Conservation (phyloP, 1,284 basidiomycete genomes). For the Cutaneotrichosporon curvatum region DNA sequence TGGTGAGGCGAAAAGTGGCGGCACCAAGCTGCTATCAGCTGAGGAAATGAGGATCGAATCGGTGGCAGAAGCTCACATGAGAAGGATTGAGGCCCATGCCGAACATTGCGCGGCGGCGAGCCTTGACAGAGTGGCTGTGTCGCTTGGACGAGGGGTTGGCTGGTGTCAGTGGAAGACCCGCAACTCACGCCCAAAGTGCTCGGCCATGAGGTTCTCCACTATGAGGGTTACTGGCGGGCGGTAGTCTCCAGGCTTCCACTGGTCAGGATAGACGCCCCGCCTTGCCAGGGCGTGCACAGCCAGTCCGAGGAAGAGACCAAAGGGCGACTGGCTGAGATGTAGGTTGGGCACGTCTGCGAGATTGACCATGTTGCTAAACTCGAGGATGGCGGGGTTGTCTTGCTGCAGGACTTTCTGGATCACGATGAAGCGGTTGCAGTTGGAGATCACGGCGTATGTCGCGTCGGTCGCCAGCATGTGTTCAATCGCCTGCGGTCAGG, state of each 20-base stretch:
- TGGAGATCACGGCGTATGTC: slow-evolving; percentile 5
- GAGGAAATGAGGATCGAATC: no score
- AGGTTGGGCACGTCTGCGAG: neutral
- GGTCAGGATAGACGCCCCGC: neutral
- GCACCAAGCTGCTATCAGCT: slow-evolving; percentile 9
- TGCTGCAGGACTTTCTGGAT: neutral
- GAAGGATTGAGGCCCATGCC: slow-evolving; percentile 1
- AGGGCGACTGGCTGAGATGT: slow-evolving; percentile 4
- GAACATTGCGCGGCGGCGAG: slow-evolving; percentile 6
- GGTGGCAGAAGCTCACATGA: slow-evolving; percentile 10
- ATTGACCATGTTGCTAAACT: slow-evolving; percentile 7
- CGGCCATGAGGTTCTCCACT: slow-evolving; percentile 1
- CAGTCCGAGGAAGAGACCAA: slow-evolving; percentile 9
- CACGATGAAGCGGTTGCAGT: slow-evolving; percentile 10
- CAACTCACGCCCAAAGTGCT: slow-evolving; percentile 7
- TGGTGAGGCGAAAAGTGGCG: neutral
- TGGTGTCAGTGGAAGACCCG: neutral
- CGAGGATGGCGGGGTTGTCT: neutral
- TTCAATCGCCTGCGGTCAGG: neutral
- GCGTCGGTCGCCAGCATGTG: slow-evolving; percentile 1
- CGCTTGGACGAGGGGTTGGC: neutral
- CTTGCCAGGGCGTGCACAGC: slow-evolving; percentile 2
- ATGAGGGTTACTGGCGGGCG: neutral
- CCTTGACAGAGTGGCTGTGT: neutral
- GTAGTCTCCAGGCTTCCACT: neutral